Evolutionary conservation across 2,329 filamentous ascomycete genomes (phyloP), one percentile per base, ranked within the genome.

Genomic region (Aspergillus caelatus): DNA sequence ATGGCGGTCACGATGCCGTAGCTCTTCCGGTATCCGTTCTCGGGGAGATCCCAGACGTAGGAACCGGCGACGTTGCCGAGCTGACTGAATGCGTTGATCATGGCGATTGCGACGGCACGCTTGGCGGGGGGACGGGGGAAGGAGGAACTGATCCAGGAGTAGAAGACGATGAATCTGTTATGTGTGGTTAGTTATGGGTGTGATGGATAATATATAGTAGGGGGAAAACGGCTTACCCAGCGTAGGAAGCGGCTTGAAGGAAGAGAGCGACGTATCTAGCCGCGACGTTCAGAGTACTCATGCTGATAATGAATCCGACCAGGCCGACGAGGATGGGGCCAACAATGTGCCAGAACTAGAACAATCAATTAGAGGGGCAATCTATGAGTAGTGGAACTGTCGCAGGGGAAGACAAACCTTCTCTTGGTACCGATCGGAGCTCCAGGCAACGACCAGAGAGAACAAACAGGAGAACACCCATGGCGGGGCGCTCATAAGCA

Each of bases 101-200:
- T 88, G 1, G 91, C 91, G 6, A 94, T 75, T 0, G 90, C 90
- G 0, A 90, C 87, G 2, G 88, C 88, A 64, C 90, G 85, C 79
- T 94, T 94, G 2, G 91, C 88, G 0, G 91, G 89, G 4, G 92
- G 91, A 6, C 91, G 86, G 0, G 91, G 91, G 58, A 94, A 83
- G 1, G 88, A 90, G 73, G 91, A 92, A 54, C 85, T 88, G 67
- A 94, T 92, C 91, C 91, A 95, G 2, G 88, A 85, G 4, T 92
- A 80, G 1, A 84, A 83, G 1, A 91, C 88, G 0, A 90, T 90
- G 71, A 41, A 41, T 41, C 39, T 41, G 39, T 41, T 41, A n/a
- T 9, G 16, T n/a, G 39, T 10, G 39, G 16, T 41, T 41, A 41
- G 39, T 41, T 41, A 41, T 41, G 39, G 3, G 16, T 41, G 39